Evolutionary conservation across 805 yeast species (phyloP).

Genomic region (Lipomyces starkeyi): DNA sequence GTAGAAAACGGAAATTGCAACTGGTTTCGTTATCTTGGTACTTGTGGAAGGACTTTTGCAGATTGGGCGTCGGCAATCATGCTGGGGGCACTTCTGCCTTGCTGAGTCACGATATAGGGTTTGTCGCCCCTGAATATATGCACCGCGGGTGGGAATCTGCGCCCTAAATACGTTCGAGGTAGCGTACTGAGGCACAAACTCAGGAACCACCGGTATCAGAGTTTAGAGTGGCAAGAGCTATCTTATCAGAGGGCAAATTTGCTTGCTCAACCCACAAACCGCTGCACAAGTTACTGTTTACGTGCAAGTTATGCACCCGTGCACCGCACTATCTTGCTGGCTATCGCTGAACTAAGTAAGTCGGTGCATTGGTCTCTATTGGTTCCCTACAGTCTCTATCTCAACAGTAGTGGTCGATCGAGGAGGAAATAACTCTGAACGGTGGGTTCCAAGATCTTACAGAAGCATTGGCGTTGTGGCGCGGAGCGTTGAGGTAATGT

Average conservation of each 20-base stretch:
- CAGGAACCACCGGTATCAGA: not conserved
- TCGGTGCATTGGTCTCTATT: not conserved
- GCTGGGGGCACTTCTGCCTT: not conserved
- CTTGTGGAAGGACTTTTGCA: too few species aligned
- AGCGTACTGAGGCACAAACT: not conserved
- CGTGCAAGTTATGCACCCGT: not conserved
- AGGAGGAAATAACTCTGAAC: not conserved
- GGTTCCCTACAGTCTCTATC: not conserved
- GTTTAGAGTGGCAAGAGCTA: not conserved
- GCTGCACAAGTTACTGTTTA: not conserved
- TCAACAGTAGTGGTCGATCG: not conserved
- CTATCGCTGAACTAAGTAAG: not conserved
- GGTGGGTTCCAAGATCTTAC: too few species aligned
- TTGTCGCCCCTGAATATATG: not conserved
- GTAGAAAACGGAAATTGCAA: too few species aligned
- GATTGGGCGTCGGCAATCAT: too few species aligned
- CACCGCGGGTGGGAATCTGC: not conserved
- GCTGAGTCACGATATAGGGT: not conserved
- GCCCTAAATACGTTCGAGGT: not conserved
- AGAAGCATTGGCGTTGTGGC: too few species aligned
- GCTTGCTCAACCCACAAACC: not conserved
- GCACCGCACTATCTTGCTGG: not conserved
- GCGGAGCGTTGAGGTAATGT: too few species aligned
- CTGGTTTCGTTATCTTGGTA: too few species aligned
- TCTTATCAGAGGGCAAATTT: not conserved